Evolutionary conservation across 2,329 filamentous ascomycete species (phyloP).

Genomic region (Colletotrichum abscissum): DNA sequence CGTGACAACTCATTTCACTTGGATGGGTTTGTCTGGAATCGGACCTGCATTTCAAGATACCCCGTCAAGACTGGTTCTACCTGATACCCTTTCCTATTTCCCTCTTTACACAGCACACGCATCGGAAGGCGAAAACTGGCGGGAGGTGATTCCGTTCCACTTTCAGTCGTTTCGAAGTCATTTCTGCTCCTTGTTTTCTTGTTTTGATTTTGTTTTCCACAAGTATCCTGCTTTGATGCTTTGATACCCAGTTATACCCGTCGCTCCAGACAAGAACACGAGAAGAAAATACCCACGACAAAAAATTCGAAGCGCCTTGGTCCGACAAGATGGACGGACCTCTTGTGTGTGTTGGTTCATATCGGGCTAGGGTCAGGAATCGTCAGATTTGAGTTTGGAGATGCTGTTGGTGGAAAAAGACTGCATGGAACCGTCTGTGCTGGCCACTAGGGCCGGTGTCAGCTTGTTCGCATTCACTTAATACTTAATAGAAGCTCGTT

Average conservation of each 20-base stretch:
- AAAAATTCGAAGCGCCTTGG: constrained; percentile 39
- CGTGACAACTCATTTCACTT: constrained; percentile 33
- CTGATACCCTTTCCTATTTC: constrained; percentile 44
- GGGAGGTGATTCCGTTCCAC: constrained; percentile 33
- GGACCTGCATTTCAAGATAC: constrained; percentile 70
- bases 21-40: constrained; percentile 54
- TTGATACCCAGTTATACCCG: constrained; percentile 52
- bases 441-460: constrained; percentile 35
- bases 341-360: constrained; percentile 37
- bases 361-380: constrained; percentile 31
- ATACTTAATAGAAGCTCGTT: constrained; percentile 57
- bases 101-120: constrained; percentile 39
- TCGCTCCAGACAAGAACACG: constrained; percentile 38
- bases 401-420: constrained; percentile 32
- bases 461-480: constrained; percentile 43
- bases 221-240: constrained; percentile 43
- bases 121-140: constrained; percentile 32
- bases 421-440: constrained; percentile 32
- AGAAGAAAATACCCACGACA: constrained; percentile 39
- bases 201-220: constrained; percentile 39
- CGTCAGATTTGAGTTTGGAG: constrained; percentile 35
- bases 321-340: constrained; percentile 34
- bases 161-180: constrained; percentile 37
- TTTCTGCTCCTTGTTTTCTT: constrained; percentile 36
- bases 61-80: constrained; percentile 61